Conservation (phyloP, 2,329 filamentous ascomycete species). For the Stromatinia cepivora region DNA sequence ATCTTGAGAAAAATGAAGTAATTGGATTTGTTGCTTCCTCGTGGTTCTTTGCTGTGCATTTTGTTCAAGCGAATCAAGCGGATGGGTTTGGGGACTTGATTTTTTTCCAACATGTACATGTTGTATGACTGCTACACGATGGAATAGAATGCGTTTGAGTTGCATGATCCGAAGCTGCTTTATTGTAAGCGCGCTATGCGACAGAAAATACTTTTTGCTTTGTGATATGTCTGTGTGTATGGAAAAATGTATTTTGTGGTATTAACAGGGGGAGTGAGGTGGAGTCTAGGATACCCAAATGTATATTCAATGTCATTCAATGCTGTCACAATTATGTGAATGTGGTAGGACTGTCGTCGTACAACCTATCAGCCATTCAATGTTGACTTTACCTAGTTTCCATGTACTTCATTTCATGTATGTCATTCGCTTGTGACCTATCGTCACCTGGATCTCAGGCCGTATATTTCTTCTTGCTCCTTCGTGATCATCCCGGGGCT, state of each 20-base stretch:
- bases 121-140: neutral
- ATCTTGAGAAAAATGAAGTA: neutral
- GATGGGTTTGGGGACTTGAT: neutral
- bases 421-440: neutral
- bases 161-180: neutral
- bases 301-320: neutral
- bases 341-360: neutral
- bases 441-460: constrained; percentile 1
- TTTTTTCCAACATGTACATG: neutral
- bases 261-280: neutral
- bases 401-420: neutral
- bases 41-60: neutral
- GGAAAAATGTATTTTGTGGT: neutral
- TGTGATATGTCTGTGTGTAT: neutral
- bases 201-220: neutral
- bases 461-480: constrained; percentile 39
- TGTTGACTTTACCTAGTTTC: neutral
- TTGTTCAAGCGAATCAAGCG: neutral
- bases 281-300: neutral
- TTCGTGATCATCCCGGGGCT: constrained; percentile 70
- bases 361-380: neutral
- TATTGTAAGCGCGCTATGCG: neutral
- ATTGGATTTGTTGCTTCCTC: neutral
- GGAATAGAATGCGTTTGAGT: neutral
- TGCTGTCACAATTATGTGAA: neutral